These are phyloP conservation scores for Davidsoniella eucalypti DNA, from an alignment of 2,329 filamentous ascomycete species.

Conservation along the genomic window DNA sequence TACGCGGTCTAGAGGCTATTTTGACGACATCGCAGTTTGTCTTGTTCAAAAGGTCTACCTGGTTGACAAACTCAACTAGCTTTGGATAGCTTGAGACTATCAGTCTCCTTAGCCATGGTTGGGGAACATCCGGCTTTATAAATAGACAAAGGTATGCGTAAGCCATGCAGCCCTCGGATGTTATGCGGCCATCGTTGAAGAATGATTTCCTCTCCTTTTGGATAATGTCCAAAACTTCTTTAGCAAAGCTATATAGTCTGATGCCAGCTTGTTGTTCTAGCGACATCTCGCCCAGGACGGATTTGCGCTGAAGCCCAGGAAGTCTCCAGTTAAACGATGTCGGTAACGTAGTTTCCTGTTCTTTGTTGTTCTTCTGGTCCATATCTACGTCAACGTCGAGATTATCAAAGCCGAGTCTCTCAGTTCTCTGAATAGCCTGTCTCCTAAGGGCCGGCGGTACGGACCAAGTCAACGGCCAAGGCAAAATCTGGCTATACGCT, in stretches of 20 bases:
- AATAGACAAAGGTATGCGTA: slow-evolving; percentile 68
- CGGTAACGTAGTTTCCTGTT: slow-evolving; percentile 17
- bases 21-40: slow-evolving; percentile 17
- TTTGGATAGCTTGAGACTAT: slow-evolving; percentile 17
- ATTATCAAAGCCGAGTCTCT: slow-evolving; percentile 50
- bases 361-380: slow-evolving; percentile 19
- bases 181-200: slow-evolving; percentile 14
- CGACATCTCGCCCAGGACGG: slow-evolving; percentile 46
- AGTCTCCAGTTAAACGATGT: slow-evolving; percentile 25
- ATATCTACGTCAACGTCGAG: slow-evolving; percentile 42
- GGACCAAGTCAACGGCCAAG: slow-evolving; percentile 79
- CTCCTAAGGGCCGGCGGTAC: slow-evolving; percentile 58
- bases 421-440: slow-evolving; percentile 52
- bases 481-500: slow-evolving; percentile 62
- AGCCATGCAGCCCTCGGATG: slow-evolving; percentile 55
- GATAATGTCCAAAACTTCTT: slow-evolving; percentile 48
- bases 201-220: slow-evolving; percentile 14
- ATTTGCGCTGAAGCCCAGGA: slow-evolving; percentile 26
- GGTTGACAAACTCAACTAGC: slow-evolving; percentile 14
- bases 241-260: slow-evolving; percentile 55
- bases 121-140: slow-evolving; percentile 32
- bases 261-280: slow-evolving; percentile 60
- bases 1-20: slow-evolving; percentile 17
- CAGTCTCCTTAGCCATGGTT: slow-evolving; percentile 24
- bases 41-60: slow-evolving; percentile 8